Percentiles rank a stretch among this genome's conserved stretches.
These are phyloP conservation scores for Lithospermum erythrorhizon DNA, from an alignment of 257 asterid species.

Conservation along the genomic window DNA sequence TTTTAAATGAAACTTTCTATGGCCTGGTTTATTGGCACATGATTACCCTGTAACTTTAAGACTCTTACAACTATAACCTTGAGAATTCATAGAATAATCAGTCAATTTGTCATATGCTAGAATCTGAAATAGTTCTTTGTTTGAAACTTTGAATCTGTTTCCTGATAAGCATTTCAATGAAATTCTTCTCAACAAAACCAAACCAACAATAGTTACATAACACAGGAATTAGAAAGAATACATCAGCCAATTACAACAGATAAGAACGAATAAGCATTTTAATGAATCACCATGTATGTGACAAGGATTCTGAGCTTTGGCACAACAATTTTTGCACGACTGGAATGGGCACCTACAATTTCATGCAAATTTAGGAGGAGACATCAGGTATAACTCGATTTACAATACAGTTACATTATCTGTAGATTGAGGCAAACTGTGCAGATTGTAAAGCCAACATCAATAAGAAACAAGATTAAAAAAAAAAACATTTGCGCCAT, in stretches of 20 bases:
- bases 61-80: too few species aligned
- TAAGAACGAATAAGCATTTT: conserved; percentile 6
- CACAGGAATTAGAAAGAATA: not conserved
- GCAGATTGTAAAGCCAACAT: not conserved
- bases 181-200: not conserved
- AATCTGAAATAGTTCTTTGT: too few species aligned
- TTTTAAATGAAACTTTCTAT: not conserved
- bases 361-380: conserved; percentile 9
- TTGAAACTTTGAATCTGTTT: too few species aligned
- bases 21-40: not conserved
- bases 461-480: not conserved
- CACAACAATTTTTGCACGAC: conserved; percentile 91
- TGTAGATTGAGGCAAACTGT: not conserved
- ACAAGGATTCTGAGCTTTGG: conserved; percentile 96
- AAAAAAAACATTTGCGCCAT: not conserved
- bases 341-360: conserved; percentile 83
- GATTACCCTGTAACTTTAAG: not conserved
- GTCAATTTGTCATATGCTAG: too few species aligned
- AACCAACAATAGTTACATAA: not conserved
- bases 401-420: not conserved
- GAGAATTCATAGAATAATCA: not conserved
- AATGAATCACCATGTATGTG: conserved; percentile 70
- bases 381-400: not conserved
- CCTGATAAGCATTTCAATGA: too few species aligned
- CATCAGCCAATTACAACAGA: not conserved